These are phyloP conservation scores for Cubamyces sp. DNA, from an alignment of 768 basidiomycete species.

Conservation along the genomic window DNA sequence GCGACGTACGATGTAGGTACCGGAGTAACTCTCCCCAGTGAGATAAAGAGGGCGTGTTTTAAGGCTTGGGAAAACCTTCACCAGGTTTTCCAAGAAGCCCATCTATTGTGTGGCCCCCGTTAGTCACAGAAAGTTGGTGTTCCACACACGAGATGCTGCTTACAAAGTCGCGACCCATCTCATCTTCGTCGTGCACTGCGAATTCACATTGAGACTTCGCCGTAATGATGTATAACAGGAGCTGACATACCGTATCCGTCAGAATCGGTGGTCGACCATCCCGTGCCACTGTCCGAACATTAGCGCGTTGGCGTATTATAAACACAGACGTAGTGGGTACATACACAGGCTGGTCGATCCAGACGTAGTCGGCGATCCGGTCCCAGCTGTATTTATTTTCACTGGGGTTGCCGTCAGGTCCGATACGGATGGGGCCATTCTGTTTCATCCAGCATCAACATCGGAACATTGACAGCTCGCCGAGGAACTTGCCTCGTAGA, in stretches of 20 bases:
- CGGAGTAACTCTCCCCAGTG: slow-evolving; percentile 78
- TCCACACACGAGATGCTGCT: slow-evolving; percentile 26
- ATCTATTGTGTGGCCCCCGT: slow-evolving; percentile 46
- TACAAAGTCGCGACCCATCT: slow-evolving; percentile 59
- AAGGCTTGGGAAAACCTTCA: slow-evolving; percentile 74
- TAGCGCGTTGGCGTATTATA: neutral
- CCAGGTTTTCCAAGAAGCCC: slow-evolving; percentile 71
- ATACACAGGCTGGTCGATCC: slow-evolving; percentile 75
- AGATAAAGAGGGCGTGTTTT: slow-evolving; percentile 68
- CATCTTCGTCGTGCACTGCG: slow-evolving; percentile 52
- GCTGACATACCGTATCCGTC: slow-evolving; percentile 51
- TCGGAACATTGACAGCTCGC: neutral
- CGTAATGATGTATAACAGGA: neutral
- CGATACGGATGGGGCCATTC: slow-evolving; percentile 73
- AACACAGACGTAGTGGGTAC: slow-evolving; percentile 23
- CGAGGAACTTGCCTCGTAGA: slow-evolving; percentile 52
- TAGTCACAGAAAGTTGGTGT: neutral
- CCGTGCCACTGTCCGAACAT: slow-evolving; percentile 49
- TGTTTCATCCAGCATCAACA: slow-evolving; percentile 30
- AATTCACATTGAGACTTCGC: neutral
- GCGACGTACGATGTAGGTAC: slow-evolving; percentile 62
- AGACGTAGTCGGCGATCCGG: slow-evolving; percentile 65
- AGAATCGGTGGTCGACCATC: slow-evolving; percentile 66
- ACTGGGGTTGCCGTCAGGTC: slow-evolving; percentile 50
- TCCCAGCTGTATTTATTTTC: slow-evolving; percentile 63